phyloP scores from a whole-genome alignment of 768 basidiomycete genomes.

The Leucocoprinus birnbaumii region DNA sequence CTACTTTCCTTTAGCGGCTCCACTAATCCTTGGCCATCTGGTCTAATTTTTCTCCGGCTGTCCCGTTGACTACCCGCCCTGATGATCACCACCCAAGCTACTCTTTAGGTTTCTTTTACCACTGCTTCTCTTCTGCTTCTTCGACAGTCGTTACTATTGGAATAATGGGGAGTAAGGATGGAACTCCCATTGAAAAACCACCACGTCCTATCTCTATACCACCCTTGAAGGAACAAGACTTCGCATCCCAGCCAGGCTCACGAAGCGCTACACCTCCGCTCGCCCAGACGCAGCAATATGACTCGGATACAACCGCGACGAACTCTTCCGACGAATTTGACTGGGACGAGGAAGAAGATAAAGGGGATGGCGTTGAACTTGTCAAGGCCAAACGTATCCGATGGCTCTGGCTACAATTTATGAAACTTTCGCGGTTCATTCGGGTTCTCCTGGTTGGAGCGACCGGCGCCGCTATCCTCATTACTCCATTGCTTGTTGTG shows the following conservation, averaged over 20 bases:
- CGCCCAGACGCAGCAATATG: conserved; percentile 20
- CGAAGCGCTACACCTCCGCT: conserved; percentile 2
- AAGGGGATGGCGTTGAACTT: conserved; percentile 18
- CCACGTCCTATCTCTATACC: conserved; percentile 1
- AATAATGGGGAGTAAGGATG: conserved; percentile 11
- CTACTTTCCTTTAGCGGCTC: background rate
- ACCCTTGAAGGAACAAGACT: conserved; percentile 20
- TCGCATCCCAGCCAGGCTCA: conserved; percentile 9
- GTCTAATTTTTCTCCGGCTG: background rate
- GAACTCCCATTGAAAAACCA: conserved; percentile 2
- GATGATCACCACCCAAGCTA: background rate
- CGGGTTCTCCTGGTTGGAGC: conserved; percentile 56
- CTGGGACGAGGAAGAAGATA: conserved; percentile 65
- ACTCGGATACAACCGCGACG: conserved; percentile 49
- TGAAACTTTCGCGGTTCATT: conserved; percentile 60
- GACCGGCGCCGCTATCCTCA: conserved; percentile 61
- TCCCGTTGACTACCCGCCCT: background rate
- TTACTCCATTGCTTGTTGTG: conserved; percentile 70
- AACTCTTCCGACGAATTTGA: conserved; percentile 70
- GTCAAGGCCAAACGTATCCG: conserved; percentile 60
- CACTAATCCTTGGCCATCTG: background rate
- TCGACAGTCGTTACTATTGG: conserved; percentile 9
- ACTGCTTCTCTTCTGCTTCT: background rate
- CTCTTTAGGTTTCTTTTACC: background rate
- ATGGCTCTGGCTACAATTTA: conserved; percentile 59